A percentile compares a stretch with the other conserved stretches of the same genome.
These are phyloP conservation scores for Thalia dealbata DNA, from an alignment of 176 grass and related monocot species.

Conservation along the genomic window DNA sequence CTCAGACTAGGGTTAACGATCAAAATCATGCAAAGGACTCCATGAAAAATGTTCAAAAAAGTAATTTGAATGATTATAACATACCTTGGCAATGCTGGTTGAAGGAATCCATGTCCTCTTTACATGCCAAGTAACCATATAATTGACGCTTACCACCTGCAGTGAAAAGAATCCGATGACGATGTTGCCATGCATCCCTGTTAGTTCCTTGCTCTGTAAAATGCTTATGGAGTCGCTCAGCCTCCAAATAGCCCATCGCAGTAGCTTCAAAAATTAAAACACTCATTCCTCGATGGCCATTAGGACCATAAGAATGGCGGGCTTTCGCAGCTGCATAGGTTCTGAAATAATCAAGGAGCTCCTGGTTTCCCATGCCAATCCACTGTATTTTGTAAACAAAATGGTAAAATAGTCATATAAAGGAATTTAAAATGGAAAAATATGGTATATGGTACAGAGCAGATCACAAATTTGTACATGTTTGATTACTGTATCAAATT, in stretches of 20 bases:
- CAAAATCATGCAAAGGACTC: not conserved
- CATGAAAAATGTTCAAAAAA: not conserved
- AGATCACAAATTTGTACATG: too few relatives aligned
- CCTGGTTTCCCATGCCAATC: constrained; percentile 82
- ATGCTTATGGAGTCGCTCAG: constrained; percentile 66
- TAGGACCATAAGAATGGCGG: constrained; percentile 73
- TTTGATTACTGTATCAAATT: too few relatives aligned
- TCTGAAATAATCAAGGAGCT: constrained; percentile 70
- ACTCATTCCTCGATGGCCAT: constrained; percentile 79
- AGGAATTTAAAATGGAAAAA: too few relatives aligned
- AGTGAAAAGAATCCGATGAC: constrained; percentile 27
- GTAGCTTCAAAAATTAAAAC: constrained; percentile 74
- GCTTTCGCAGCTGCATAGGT: constrained; percentile 64
- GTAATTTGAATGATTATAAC: not conserved
- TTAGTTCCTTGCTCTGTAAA: constrained; percentile 60
- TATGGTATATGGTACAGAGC: too few relatives aligned
- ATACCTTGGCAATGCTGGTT: constrained; percentile 68
- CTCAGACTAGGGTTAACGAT: not conserved
- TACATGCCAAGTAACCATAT: constrained; percentile 68
- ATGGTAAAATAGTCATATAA: not conserved
- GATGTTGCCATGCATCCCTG: constrained; percentile 43
- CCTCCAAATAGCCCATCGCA: constrained; percentile 64
- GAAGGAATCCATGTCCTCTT: constrained; percentile 72
- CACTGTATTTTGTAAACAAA: constrained; percentile 35
- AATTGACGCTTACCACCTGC: constrained; percentile 69